These are phyloP conservation scores for Globisporangium rhizosaccharum DNA, from an alignment of 352 stramenopile genomes.

Conservation along the genomic window DNA sequence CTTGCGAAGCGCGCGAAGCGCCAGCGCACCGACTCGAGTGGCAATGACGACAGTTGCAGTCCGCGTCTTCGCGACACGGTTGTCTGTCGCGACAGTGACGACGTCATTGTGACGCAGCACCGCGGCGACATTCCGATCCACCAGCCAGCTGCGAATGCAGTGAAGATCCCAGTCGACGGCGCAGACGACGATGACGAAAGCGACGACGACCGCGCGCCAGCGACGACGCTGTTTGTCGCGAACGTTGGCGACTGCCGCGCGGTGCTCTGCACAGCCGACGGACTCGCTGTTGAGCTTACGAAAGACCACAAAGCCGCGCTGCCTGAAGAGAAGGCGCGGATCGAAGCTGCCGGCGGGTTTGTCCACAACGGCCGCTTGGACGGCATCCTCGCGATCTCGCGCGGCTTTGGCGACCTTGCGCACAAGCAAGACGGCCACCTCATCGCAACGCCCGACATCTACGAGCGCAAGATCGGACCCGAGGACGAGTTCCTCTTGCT, in stretches of 20 bases:
- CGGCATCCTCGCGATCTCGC: slow-evolving; percentile 82
- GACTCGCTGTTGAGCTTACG: slow-evolving; percentile 72
- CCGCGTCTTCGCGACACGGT: too few relatives aligned
- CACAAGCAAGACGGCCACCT: slow-evolving; percentile 88
- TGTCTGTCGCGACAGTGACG: neutral
- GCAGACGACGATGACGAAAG: slow-evolving; percentile 5
- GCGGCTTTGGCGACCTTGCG: slow-evolving; percentile 85
- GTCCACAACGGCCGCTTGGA: slow-evolving; percentile 87
- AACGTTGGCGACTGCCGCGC: slow-evolving; percentile 89
- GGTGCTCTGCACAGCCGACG: slow-evolving; percentile 75
- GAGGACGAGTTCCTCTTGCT: slow-evolving; percentile 89
- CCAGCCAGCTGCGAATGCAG: slow-evolving; percentile 19
- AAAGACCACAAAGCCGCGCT: slow-evolving; percentile 86
- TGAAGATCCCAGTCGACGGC: slow-evolving; percentile 5
- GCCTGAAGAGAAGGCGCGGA: slow-evolving; percentile 68
- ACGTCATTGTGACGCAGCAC: slow-evolving; percentile 5
- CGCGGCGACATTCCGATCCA: slow-evolving; percentile 3
- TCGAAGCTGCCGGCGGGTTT: slow-evolving; percentile 78
- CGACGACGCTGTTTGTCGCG: slow-evolving; percentile 69
- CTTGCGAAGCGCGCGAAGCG: slow-evolving; percentile 36
- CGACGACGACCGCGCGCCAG: slow-evolving; percentile 19
- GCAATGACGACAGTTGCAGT: neutral
- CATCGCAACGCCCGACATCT: slow-evolving; percentile 77
- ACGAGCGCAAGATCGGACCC: slow-evolving; percentile 45
- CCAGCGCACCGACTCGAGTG: neutral